A percentile compares a stretch with the other conserved stretches of the same genome.
phyloP scores from a whole-genome alignment of 2,329 filamentous ascomycete species.

The Penicillium sp. region DNA sequence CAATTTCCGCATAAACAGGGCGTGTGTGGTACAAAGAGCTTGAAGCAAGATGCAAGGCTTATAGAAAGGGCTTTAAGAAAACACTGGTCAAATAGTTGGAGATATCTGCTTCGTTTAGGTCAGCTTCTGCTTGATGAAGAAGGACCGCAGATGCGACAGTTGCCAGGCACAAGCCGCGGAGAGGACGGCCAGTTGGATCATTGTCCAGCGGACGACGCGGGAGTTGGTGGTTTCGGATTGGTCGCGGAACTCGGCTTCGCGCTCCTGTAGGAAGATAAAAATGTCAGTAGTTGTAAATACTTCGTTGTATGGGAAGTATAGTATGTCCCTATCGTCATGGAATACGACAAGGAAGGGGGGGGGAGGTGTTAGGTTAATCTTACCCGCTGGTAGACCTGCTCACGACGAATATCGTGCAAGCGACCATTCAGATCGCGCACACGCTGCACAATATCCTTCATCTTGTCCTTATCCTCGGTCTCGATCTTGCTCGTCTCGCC shows the following conservation, averaged over 20 bases:
- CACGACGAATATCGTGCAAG: conserved; percentile 84
- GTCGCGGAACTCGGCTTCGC: conserved; percentile 96
- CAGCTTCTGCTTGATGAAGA: conserved; percentile 99
- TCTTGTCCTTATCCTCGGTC: conserved; percentile 90
- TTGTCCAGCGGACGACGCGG: conserved; percentile 90
- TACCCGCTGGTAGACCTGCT: conserved; percentile 96
- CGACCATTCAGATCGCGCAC: conserved; percentile 88
- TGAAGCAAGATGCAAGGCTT: conserved; percentile 30
- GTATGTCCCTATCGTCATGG: too few species aligned
- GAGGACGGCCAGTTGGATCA: conserved; percentile 85
- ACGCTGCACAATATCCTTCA: conserved; percentile 85
- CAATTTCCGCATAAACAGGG: conserved; percentile 25
- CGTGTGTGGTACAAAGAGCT: conserved; percentile 21
- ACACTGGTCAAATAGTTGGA: conserved; percentile 8
- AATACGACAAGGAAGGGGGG: background rate
- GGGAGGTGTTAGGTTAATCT: conserved; percentile 30
- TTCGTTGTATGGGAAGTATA: background rate
- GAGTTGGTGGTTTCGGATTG: conserved; percentile 93
- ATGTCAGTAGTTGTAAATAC: background rate
- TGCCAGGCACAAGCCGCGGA: conserved; percentile 95
- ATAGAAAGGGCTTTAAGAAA: conserved; percentile 26
- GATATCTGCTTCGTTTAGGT: conserved; percentile 63
- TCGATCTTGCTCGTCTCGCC: conserved; percentile 94
- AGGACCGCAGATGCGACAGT: conserved; percentile 89
- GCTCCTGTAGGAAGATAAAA: conserved; percentile 66